Conservation (phyloP, 2,329 filamentous ascomycete species). For the Alternaria ethzedia region DNA sequence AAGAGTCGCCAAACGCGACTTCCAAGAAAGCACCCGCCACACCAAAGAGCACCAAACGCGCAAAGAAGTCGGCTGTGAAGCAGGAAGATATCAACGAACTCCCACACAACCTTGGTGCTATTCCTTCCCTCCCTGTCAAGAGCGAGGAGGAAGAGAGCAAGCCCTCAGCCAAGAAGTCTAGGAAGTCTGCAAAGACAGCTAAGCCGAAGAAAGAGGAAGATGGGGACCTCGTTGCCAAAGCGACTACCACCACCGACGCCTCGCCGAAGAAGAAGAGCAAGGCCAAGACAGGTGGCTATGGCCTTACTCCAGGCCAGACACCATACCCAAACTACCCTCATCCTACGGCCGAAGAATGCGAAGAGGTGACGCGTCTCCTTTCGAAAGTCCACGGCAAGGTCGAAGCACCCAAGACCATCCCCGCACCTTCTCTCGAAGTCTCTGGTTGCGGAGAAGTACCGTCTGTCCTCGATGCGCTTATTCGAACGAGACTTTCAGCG, state of each 20-base stretch:
- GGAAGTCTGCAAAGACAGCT: conserved; percentile 24
- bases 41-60: conserved; percentile 46
- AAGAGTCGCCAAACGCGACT: conserved; percentile 10
- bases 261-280: conserved; percentile 43
- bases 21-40: conserved; percentile 12
- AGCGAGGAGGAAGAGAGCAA: conserved; percentile 8
- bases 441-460: conserved; percentile 74
- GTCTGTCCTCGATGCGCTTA: conserved; percentile 68
- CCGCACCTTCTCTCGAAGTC: conserved; percentile 71
- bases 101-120: conserved; percentile 62
- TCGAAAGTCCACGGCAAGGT: conserved; percentile 70
- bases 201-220: conserved; percentile 29
- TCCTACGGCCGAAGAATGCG: conserved; percentile 72
- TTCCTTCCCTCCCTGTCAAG: conserved; percentile 21
- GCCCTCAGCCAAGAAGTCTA: conserved; percentile 21
- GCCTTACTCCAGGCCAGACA: conserved; percentile 57
- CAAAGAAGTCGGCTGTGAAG: conserved; percentile 43
- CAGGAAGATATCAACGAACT: conserved; percentile 56
- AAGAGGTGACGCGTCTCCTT: conserved; percentile 71
- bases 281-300: conserved; percentile 52
- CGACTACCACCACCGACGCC: conserved; percentile 32
- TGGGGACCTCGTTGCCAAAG: conserved; percentile 34
- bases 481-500: conserved; percentile 67
- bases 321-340: conserved; percentile 72
- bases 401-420: conserved; percentile 69